These are phyloP conservation scores for Thuja plicata DNA, from an alignment of 83 land plant species.

Conservation along the genomic window DNA sequence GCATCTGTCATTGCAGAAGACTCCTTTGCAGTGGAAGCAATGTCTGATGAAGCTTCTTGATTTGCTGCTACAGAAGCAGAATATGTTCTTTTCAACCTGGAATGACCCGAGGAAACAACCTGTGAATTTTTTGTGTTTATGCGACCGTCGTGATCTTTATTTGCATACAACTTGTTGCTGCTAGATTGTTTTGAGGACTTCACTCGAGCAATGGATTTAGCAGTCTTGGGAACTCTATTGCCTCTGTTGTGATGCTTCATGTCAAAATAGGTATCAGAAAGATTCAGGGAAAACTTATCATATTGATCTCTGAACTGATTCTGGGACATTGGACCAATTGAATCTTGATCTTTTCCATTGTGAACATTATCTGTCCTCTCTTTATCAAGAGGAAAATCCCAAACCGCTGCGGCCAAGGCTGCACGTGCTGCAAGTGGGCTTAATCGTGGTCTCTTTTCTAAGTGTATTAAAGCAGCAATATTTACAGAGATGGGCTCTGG, in stretches of 20 bases:
- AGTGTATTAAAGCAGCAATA: not conserved
- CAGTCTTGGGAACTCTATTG: not conserved
- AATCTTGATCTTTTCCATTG: not conserved
- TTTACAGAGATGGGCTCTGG: not conserved
- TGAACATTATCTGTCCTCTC: not conserved
- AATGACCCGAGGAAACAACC: not conserved
- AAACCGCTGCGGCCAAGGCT: conserved; percentile 32
- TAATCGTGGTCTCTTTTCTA: conserved; percentile 19
- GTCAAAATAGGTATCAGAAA: conserved; percentile 1
- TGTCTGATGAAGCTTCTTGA: conserved; percentile 8
- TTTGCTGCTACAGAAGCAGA: conserved; percentile 8
- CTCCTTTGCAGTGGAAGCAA: not conserved
- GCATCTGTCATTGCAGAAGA: not conserved
- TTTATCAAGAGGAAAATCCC: not conserved
- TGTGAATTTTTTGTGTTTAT: not conserved
- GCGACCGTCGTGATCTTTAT: not conserved
- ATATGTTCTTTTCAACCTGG: not conserved
- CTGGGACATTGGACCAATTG: not conserved
- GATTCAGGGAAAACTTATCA: not conserved
- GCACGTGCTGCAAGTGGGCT: conserved; percentile 46
- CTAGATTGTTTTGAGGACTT: conserved; percentile 11
- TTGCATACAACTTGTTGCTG: not conserved
- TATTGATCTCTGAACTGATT: not conserved
- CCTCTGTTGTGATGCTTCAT: not conserved
- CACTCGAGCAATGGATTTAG: not conserved